phyloP scores from a whole-genome alignment of 2,329 filamentous ascomycete genomes.

The Dactylellina parvicollis region DNA sequence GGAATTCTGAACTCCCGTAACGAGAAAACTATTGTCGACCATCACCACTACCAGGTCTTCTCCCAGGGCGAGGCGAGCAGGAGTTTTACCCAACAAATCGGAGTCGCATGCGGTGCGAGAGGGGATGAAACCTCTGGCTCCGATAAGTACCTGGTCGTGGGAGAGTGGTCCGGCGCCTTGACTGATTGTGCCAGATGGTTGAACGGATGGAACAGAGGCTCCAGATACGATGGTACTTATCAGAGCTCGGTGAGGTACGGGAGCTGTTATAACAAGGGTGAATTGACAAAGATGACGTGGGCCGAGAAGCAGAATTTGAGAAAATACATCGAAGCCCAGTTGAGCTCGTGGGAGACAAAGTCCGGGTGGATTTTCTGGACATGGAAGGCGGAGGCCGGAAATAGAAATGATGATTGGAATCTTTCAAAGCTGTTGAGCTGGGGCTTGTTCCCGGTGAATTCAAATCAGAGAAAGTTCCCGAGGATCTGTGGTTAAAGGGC shows the following conservation, averaged over 20 bases:
- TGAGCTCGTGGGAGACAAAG: slow-evolving; percentile 66
- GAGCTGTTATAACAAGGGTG: slow-evolving; percentile 15
- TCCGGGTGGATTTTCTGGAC: slow-evolving; percentile 70
- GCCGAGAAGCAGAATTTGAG: slow-evolving; percentile 43
- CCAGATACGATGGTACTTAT: slow-evolving; percentile 69
- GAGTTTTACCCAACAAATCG: slow-evolving; percentile 67
- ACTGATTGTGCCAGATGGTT: slow-evolving; percentile 68
- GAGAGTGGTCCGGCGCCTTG: slow-evolving; percentile 75
- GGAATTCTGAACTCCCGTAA: slow-evolving; percentile 68
- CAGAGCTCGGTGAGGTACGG: slow-evolving; percentile 63
- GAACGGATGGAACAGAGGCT: slow-evolving; percentile 69
- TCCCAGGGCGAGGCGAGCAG: slow-evolving; percentile 65
- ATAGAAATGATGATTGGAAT: slow-evolving; percentile 62
- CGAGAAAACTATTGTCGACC: slow-evolving; percentile 71
- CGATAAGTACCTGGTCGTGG: slow-evolving; percentile 75
- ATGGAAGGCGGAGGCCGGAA: slow-evolving; percentile 69
- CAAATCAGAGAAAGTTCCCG: slow-evolving; percentile 9
- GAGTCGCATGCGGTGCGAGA: slow-evolving; percentile 68
- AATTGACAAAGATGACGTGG: slow-evolving; percentile 17
- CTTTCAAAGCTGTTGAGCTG: slow-evolving; percentile 23
- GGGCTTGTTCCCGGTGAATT: slow-evolving; percentile 25
- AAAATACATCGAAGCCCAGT: slow-evolving; percentile 66
- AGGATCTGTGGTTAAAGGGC: not conserved
- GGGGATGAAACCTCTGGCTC: slow-evolving; percentile 64
- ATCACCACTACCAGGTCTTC: slow-evolving; percentile 76